These are phyloP conservation scores for Microcyclosporella mali DNA, from an alignment of 2,329 filamentous ascomycete genomes.

Conservation along the genomic window DNA sequence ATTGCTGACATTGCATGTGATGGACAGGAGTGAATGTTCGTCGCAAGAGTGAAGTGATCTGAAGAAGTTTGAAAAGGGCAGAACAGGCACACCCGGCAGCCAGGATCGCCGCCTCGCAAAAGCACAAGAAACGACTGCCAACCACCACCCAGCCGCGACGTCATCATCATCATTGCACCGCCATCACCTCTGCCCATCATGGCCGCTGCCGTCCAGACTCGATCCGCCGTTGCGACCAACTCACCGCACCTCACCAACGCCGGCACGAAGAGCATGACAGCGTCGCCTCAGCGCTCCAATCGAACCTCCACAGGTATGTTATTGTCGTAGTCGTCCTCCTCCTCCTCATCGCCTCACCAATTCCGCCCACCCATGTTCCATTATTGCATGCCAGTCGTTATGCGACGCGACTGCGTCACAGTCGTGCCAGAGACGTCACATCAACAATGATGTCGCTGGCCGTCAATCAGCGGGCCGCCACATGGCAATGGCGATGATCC, in stretches of 20 bases:
- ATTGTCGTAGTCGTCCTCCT: conserved; percentile 3
- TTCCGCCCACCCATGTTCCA: conserved; percentile 1
- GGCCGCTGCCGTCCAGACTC: conserved; percentile 20
- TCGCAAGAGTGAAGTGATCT: not conserved
- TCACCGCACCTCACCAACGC: conserved; percentile 22
- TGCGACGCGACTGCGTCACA: not conserved
- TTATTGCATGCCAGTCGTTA: not conserved
- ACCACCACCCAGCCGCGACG: conserved; percentile 1
- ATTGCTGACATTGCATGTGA: not conserved
- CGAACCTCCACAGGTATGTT: conserved; percentile 24
- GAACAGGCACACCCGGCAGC: not conserved
- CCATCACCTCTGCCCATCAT: conserved; percentile 9
- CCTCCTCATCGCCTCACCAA: conserved; percentile 1
- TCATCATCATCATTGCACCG: conserved; percentile 3
- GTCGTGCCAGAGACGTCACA: not conserved
- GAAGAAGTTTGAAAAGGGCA: not conserved
- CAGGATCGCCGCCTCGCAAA: not conserved
- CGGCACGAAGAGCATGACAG: conserved; percentile 21
- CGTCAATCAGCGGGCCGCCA: not conserved
- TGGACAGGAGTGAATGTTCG: not conserved
- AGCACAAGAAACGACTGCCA: not conserved
- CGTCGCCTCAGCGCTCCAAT: conserved; percentile 25
- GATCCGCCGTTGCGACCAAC: conserved; percentile 19
- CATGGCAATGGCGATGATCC: not conserved
- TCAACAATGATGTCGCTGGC: not conserved